A percentile compares a stretch with the other conserved stretches of the same genome.
Evolutionary conservation across 306 rosid genomes (phyloP).

Genomic region (Quercus variabilis): DNA sequence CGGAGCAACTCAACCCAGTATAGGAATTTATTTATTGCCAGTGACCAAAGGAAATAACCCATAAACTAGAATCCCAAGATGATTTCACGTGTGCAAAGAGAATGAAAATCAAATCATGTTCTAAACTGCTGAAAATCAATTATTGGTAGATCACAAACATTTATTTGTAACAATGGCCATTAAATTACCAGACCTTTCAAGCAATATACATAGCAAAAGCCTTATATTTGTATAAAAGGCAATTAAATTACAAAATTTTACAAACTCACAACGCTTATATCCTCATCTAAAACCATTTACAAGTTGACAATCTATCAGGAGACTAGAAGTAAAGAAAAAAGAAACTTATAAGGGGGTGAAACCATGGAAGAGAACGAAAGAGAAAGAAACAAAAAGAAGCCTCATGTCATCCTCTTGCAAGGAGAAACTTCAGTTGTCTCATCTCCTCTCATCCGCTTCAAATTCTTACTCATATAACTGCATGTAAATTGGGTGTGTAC

Average conservation of each 20-base stretch:
- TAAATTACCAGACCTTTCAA: too few species aligned
- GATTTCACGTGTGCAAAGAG: too few species aligned
- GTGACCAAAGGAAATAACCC: too few species aligned
- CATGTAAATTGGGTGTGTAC: slow-evolving; percentile 36
- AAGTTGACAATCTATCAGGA: background rate
- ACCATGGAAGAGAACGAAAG: background rate
- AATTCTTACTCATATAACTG: slow-evolving; percentile 35
- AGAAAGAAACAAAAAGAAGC: background rate
- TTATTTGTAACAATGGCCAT: too few species aligned
- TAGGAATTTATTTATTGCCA: too few species aligned
- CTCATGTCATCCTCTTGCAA: slow-evolving; percentile 52
- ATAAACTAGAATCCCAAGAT: too few species aligned
- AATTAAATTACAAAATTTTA: slow-evolving; percentile 1
- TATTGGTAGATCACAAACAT: too few species aligned
- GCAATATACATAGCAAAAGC: too few species aligned
- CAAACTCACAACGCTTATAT: background rate
- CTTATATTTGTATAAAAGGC: background rate
- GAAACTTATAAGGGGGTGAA: too few species aligned
- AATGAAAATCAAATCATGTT: too few species aligned
- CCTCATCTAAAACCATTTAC: slow-evolving; percentile 4
- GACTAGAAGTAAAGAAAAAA: background rate
- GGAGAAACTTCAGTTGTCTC: slow-evolving; percentile 41
- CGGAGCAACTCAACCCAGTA: too few species aligned
- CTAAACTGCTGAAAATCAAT: too few species aligned
- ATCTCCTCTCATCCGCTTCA: slow-evolving; percentile 53